Percentiles rank a stretch among this genome's conserved stretches.
phyloP scores from a whole-genome alignment of 1,284 basidiomycete genomes.

The Irpex sp. region DNA sequence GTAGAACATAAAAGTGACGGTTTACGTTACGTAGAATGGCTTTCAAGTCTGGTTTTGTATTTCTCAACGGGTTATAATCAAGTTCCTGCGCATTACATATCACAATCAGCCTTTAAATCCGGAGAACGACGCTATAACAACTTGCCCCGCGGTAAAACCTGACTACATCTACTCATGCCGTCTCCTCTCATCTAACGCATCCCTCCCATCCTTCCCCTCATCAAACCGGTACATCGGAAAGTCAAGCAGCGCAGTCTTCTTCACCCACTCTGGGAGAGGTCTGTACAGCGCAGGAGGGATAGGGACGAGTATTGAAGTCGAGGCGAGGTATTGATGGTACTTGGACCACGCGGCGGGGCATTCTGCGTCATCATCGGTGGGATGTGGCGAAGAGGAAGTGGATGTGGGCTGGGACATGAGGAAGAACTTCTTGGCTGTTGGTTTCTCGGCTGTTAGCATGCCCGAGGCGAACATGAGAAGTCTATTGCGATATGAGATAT shows the following conservation, averaged over 20 bases:
- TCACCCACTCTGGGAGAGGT: constrained; percentile 51
- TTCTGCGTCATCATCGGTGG: no score
- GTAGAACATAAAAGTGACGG: no score
- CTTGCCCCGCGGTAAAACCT: no score
- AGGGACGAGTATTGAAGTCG: constrained; percentile 66
- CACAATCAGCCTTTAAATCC: no score
- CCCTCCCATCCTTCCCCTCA: constrained; percentile 46
- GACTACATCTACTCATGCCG: no score
- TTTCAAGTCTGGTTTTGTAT: no score
- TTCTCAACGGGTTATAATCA: no score
- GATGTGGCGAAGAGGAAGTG: neutral
- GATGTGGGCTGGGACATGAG: constrained; percentile 48
- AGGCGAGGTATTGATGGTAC: constrained; percentile 53
- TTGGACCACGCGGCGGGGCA: constrained; percentile 43
- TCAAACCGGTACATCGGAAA: constrained; percentile 62
- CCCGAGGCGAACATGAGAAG: constrained; percentile 69
- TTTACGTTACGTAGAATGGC: no score
- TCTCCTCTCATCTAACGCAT: constrained; percentile 21
- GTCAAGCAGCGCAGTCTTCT: constrained; percentile 60
- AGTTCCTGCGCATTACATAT: no score
- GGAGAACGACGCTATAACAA: no score
- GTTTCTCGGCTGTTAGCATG: constrained; percentile 71
- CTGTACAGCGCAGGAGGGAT: constrained; percentile 59
- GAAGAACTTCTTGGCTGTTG: constrained; percentile 63
- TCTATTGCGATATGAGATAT: no score